Base-by-base conservation (phyloP, 2,329 filamentous ascomycete species). In the Apiospora hydei region DNA sequence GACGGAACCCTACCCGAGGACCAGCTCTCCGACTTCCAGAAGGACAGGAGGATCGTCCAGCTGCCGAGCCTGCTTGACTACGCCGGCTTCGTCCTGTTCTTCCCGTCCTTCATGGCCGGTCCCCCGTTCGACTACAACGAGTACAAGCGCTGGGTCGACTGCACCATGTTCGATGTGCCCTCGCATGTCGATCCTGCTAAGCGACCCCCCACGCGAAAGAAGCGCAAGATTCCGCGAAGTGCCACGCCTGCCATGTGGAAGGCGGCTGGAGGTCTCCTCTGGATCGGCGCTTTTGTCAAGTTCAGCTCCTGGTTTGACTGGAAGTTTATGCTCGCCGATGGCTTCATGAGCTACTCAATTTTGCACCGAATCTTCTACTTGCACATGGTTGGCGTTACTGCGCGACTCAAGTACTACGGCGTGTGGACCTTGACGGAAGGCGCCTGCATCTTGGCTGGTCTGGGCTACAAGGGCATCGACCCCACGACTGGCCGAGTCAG, bases 41-140 rank as follows among this genome's bases (percentile, higher is more conserved):
- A 92, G 79, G 93, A 95, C 75, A 91, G 94, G 43, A 93, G 93
- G 67, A 88, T 99, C 57, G 87, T 86, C 70, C 84, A 93, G 66
- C 86, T 99, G 71, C 97, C 97, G 0, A 82, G 85, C 26, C 80
- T 96, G 0, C 84, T 98, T 46, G 93, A 98, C 83, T 99, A 93
- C 79, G 86, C 92, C 21, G 96, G 93, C 75, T 99, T 97, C 80
- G 94, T 98, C 30, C 86, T 98, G 70, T 99, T 98, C 87, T 99
- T 99, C 82, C 96, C 96, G 0, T 92, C 94, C 0, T 86, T 99
- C 21, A 92, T 98, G 78, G 94, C 90, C 1, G 96, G 97, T 0
- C 96, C 96, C 0, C 93, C 96, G 0, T 98, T 98, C 80, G 97
- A 99, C 81, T 99, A 93, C 80, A 92, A 92, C 74, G 96, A 99